Conservation (phyloP, 176 grass and related monocot genomes). For the Aegilops longissima region DNA sequence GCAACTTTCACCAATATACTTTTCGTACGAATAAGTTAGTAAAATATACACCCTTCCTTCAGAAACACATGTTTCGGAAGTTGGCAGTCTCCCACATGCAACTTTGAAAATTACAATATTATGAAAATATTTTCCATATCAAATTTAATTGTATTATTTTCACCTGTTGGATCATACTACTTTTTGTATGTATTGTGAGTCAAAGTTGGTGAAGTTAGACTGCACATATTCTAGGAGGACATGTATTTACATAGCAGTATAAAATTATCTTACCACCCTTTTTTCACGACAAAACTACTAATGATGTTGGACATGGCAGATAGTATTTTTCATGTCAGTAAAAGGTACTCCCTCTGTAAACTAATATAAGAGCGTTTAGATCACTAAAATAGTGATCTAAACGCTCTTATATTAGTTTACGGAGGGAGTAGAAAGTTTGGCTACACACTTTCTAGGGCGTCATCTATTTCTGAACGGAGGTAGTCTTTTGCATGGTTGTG, state of each 20-base stretch:
- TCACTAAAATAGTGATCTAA: too few species aligned
- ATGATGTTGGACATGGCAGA: background rate
- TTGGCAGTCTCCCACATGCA: background rate
- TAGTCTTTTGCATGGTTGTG: too few species aligned
- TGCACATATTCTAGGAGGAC: too few species aligned
- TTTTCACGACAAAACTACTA: background rate
- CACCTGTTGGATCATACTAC: background rate
- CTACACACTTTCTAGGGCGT: background rate
- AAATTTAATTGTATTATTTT: background rate
- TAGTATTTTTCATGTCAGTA: background rate
- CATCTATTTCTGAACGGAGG: background rate
- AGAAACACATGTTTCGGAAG: background rate
- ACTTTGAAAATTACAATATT: background rate
- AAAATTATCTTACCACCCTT: background rate
- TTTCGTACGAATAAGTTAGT: background rate
- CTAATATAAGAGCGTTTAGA: too few species aligned
- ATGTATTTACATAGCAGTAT: too few species aligned
- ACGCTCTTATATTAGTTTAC: too few species aligned
- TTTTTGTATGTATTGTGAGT: background rate
- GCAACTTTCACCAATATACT: background rate
- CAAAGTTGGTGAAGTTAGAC: too few species aligned
- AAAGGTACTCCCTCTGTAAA: too few species aligned
- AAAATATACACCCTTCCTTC: background rate
- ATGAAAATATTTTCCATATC: background rate
- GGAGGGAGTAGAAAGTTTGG: background rate